Evolutionary conservation across 768 basidiomycete species (phyloP).

Genomic region (Cyclocybe aegerita): DNA sequence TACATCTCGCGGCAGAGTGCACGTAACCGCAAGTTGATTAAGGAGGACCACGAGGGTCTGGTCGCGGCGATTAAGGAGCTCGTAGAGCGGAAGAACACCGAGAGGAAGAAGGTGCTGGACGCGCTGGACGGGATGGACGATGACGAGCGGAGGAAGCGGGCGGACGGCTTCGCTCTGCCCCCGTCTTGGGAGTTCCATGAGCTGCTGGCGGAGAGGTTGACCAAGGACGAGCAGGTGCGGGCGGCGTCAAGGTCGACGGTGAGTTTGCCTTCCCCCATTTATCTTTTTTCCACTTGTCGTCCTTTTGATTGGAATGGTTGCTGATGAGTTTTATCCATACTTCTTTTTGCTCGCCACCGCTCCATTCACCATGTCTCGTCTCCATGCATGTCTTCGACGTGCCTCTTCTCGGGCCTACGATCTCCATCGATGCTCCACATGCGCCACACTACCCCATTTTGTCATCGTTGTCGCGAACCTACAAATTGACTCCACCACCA

Average conservation of each 20-base stretch:
- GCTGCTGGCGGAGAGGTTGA: conserved; percentile 61
- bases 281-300: background rate
- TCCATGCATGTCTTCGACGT: background rate
- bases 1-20: conserved; percentile 72
- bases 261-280: conserved; percentile 21
- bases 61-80: conserved; percentile 54
- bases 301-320: background rate
- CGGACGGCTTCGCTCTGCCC: conserved; percentile 19
- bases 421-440: no score
- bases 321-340: background rate
- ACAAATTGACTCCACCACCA: no score
- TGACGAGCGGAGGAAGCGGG: conserved; percentile 17
- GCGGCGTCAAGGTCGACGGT: conserved; percentile 71
- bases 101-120: conserved; percentile 17
- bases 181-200: conserved; percentile 59
- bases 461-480: background rate
- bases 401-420: background rate
- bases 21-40: conserved; percentile 46
- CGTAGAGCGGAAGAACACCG: conserved; percentile 34
- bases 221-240: conserved; percentile 74
- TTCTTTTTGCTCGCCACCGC: no score
- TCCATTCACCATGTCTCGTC: background rate
- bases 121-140: conserved; percentile 8
- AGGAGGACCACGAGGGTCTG: conserved; percentile 54
- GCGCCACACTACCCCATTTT: background rate